phyloP scores from a whole-genome alignment of 1,284 basidiomycete genomes.

The Leccinum cinnamomeum region DNA sequence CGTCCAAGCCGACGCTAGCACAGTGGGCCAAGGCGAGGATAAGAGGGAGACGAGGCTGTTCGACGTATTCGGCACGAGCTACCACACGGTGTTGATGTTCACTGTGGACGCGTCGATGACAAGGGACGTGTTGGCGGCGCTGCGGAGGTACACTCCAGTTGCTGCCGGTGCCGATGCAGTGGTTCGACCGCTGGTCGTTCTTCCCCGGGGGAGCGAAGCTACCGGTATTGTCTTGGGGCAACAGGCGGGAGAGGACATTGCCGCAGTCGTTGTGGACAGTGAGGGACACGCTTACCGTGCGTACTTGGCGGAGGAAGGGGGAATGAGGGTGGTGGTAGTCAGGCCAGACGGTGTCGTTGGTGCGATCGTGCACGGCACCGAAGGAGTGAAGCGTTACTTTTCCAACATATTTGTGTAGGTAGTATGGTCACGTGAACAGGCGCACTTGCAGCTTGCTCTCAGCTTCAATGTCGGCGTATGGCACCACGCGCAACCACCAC shows the following conservation, averaged over 20 bases:
- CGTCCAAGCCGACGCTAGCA: not conserved
- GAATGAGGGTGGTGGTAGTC: conserved; percentile 2
- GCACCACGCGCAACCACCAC: conserved; percentile 52
- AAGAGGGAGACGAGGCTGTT: not conserved
- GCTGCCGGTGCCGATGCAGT: not conserved
- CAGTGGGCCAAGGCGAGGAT: not conserved
- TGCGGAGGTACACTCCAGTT: not conserved
- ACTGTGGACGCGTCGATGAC: not conserved
- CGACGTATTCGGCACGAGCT: conserved; percentile 1
- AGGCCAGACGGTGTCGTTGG: conserved; percentile 24
- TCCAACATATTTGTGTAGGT: not conserved
- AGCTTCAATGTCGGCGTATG: conserved; percentile 57
- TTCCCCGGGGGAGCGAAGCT: conserved; percentile 9
- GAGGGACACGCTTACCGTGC: conserved; percentile 24
- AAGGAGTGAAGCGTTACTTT: conserved; percentile 31
- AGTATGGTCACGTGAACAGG: not conserved
- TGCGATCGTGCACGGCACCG: conserved; percentile 29
- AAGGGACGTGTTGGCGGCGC: not conserved
- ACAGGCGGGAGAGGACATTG: no score
- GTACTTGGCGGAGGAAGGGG: conserved; percentile 20
- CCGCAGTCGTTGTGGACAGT: conserved; percentile 14
- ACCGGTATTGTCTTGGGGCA: no score
- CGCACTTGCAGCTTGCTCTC: not conserved
- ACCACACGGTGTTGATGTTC: conserved; percentile 24
- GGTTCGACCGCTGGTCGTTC: conserved; percentile 13